These are phyloP conservation scores for Metschnikowia santaceciliae DNA, from an alignment of 805 yeast species.

Conservation along the genomic window DNA sequence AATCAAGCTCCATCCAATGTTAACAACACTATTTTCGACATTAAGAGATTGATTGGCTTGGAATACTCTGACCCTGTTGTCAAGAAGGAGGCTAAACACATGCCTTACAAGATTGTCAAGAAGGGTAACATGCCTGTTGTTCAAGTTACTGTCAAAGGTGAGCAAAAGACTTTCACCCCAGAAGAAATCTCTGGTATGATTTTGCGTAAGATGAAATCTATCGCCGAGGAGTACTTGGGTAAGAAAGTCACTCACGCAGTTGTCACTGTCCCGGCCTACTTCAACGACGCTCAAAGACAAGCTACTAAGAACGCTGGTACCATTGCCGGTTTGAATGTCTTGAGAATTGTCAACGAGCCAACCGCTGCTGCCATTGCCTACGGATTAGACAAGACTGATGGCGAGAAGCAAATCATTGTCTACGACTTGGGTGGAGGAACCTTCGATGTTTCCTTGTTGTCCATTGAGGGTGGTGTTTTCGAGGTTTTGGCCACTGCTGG, in stretches of 20 bases:
- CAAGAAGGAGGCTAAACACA: conserved; percentile 71
- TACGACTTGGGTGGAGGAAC: conserved; percentile 24
- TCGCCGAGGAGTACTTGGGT: conserved; percentile 22
- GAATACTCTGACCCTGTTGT: conserved; percentile 34
- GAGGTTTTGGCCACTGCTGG: conserved; percentile 39
- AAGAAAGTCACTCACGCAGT: conserved; percentile 22
- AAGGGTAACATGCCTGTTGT: conserved; percentile 76
- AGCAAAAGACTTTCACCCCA: conserved; percentile 83
- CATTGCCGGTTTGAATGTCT: conserved; percentile 20
- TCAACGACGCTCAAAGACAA: conserved; percentile 22
- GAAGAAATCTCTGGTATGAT: conserved; percentile 96
- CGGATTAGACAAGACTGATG: conserved; percentile 25
- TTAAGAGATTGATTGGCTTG: conserved; percentile 92
- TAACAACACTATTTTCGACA: conserved; percentile 83
- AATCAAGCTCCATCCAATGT: conserved; percentile 96
- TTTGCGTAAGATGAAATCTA: conserved; percentile 73
- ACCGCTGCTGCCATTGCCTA: conserved; percentile 27
- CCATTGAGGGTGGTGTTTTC: conserved; percentile 21
- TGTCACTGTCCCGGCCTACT: conserved; percentile 22
- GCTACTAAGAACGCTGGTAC: conserved; percentile 23
- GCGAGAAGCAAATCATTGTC: conserved; percentile 20
- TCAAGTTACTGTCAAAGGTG: conserved; percentile 79
- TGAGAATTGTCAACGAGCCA: conserved; percentile 22
- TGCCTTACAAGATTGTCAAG: conserved; percentile 79
- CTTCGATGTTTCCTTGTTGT: conserved; percentile 23